These are phyloP conservation scores for Cicer judaicum DNA, from an alignment of 306 rosid genomes.

Conservation along the genomic window DNA sequence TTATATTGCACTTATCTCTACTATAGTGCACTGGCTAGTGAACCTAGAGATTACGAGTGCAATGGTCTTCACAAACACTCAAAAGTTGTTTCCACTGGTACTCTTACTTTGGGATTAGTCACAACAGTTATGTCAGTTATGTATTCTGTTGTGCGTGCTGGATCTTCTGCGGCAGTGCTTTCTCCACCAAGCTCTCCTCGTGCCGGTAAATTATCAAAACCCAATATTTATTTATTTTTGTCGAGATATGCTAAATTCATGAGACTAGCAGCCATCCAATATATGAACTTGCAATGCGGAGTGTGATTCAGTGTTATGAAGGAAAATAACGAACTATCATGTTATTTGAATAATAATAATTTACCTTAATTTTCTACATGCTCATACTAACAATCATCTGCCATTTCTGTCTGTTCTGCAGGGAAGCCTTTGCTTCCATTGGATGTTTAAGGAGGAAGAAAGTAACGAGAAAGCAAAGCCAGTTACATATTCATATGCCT, in stretches of 20 bases:
- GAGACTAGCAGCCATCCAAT: neutral
- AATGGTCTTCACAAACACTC: constrained; percentile 98
- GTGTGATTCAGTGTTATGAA: constrained; percentile 25
- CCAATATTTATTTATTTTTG: neutral
- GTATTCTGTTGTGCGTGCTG: constrained; percentile 98
- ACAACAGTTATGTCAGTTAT: constrained; percentile 94
- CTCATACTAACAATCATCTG: constrained; percentile 9
- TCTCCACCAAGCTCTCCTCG: constrained; percentile 94
- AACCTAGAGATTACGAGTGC: constrained; percentile 95
- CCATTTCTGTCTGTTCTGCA: constrained; percentile 54
- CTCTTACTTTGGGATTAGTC: constrained; percentile 75
- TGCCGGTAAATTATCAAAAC: constrained; percentile 62
- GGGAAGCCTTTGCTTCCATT: constrained; percentile 95
- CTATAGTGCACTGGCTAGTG: constrained; percentile 91
- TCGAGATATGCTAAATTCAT: neutral
- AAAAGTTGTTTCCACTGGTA: constrained; percentile 92
- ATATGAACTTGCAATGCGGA: constrained; percentile 11
- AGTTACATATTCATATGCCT: constrained; percentile 89
- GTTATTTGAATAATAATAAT: constrained; percentile 1
- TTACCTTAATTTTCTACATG: neutral
- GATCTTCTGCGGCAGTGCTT: constrained; percentile 82
- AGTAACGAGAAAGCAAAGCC: constrained; percentile 79
- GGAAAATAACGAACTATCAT: constrained; percentile 12
- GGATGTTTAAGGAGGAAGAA: constrained; percentile 64
- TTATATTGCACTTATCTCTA: constrained; percentile 90